Evolutionary conservation across 176 grass and related monocot genomes (phyloP).

Genomic region (Neostapfia colusana): DNA sequence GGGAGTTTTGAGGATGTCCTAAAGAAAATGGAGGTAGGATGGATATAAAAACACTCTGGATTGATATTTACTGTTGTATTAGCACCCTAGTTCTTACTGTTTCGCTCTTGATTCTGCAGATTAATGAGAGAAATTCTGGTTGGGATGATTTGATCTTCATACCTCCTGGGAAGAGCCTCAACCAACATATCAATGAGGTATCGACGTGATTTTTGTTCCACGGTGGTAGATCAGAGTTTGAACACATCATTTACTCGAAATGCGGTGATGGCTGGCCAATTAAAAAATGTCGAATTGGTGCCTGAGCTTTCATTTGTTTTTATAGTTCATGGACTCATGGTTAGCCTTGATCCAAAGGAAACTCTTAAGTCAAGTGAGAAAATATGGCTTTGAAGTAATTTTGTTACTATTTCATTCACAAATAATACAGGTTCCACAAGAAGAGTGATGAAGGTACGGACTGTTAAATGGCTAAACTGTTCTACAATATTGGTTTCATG

Average conservation of each 20-base stretch:
- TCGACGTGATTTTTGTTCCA: constrained; percentile 49
- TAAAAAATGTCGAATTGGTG: constrained; percentile 33
- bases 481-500: constrained; percentile 2
- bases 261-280: constrained; percentile 51
- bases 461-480: no score
- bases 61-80: neutral
- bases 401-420: neutral
- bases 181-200: constrained; percentile 81
- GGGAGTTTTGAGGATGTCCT: constrained; percentile 94
- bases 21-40: constrained; percentile 95
- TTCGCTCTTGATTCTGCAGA: constrained; percentile 44
- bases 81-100: constrained; percentile 8
- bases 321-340: neutral
- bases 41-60: constrained; percentile 1
- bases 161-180: constrained; percentile 83
- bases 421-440: neutral
- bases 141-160: constrained; percentile 99
- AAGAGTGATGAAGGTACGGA: neutral
- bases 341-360: constrained; percentile 13
- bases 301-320: constrained; percentile 44
- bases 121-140: constrained; percentile 84
- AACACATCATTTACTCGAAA: constrained; percentile 23
- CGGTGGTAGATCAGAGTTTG: constrained; percentile 34
- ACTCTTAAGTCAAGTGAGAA: constrained; percentile 29
- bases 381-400: constrained; percentile 21